Conservation (phyloP, 768 basidiomycete species). For the Piloderma croceum region DNA sequence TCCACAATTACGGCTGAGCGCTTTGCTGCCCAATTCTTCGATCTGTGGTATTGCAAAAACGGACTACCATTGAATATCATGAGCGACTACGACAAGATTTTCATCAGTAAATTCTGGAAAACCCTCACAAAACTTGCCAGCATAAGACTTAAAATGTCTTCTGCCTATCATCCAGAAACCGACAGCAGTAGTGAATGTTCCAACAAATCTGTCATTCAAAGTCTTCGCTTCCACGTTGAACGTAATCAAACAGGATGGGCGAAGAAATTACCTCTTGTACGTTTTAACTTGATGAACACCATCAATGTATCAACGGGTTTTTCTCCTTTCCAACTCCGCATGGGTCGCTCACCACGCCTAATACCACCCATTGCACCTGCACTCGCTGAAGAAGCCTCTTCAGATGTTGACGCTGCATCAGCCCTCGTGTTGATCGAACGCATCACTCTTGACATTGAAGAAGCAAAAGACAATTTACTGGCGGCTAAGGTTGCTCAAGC, state of each 20-base stretch:
- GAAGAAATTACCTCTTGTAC: slow-evolving; percentile 15
- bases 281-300: slow-evolving; percentile 30
- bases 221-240: slow-evolving; percentile 17
- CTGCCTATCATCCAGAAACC: slow-evolving; percentile 32
- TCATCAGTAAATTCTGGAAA: slow-evolving; percentile 28
- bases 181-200: slow-evolving; percentile 28
- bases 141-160: slow-evolving; percentile 27
- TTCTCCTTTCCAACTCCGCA: slow-evolving; percentile 25
- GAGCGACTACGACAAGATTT: slow-evolving; percentile 28
- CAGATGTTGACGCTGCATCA: background rate
- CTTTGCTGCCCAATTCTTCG: slow-evolving; percentile 21
- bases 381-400: background rate
- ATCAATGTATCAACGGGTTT: slow-evolving; percentile 26
- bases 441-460: slow-evolving; percentile 13
- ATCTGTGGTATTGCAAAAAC: slow-evolving; percentile 26
- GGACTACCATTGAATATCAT: slow-evolving; percentile 27
- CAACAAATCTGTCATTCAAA: slow-evolving; percentile 21
- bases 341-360: slow-evolving; percentile 17
- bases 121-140: slow-evolving; percentile 16
- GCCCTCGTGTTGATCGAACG: slow-evolving; percentile 4
- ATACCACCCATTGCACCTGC: slow-evolving; percentile 19
- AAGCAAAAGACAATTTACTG: slow-evolving; percentile 31
- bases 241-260: slow-evolving; percentile 27
- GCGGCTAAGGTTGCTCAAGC: slow-evolving; percentile 24
- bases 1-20: slow-evolving; percentile 16